Percentiles rank a stretch among this genome's conserved stretches.
phyloP scores from a whole-genome alignment of 768 basidiomycete species.

The Thelephora ganbajun region DNA sequence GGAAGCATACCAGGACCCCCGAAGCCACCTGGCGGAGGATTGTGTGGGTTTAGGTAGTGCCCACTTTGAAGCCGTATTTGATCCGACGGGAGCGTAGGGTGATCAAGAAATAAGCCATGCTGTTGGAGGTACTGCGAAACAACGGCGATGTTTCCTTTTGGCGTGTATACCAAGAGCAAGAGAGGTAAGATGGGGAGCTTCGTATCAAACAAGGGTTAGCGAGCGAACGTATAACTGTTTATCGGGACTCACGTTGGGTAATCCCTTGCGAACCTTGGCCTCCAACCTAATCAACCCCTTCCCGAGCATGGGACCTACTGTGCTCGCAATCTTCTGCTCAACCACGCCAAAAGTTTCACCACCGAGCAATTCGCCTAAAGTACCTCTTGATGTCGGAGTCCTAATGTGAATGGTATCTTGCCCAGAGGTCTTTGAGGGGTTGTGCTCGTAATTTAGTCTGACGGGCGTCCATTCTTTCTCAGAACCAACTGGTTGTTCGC shows the following conservation, averaged over 20 bases:
- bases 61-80: constrained; percentile 37
- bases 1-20: not conserved
- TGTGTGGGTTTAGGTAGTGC: constrained; percentile 84
- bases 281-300: constrained; percentile 75
- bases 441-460: constrained; percentile 58
- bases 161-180: constrained; percentile 83
- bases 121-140: constrained; percentile 67
- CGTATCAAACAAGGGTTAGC: constrained; percentile 1
- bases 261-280: constrained; percentile 56
- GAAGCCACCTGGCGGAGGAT: constrained; percentile 53
- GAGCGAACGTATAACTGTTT: constrained; percentile 8
- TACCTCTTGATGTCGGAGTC: constrained; percentile 37
- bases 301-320: constrained; percentile 72
- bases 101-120: constrained; percentile 58
- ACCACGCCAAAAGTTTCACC: constrained; percentile 73
- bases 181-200: constrained; percentile 76
- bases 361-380: constrained; percentile 36
- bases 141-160: constrained; percentile 80
- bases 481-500: constrained; percentile 10
- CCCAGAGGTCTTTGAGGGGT: constrained; percentile 31
- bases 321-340: constrained; percentile 72
- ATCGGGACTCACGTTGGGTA: constrained; percentile 38
- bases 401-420: constrained; percentile 72
- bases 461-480: constrained; percentile 59
- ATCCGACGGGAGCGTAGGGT: constrained; percentile 63